Percentiles rank a stretch among this genome's conserved stretches.
phyloP scores from a whole-genome alignment of 768 basidiomycete genomes.

The Phanerochaete sordida region DNA sequence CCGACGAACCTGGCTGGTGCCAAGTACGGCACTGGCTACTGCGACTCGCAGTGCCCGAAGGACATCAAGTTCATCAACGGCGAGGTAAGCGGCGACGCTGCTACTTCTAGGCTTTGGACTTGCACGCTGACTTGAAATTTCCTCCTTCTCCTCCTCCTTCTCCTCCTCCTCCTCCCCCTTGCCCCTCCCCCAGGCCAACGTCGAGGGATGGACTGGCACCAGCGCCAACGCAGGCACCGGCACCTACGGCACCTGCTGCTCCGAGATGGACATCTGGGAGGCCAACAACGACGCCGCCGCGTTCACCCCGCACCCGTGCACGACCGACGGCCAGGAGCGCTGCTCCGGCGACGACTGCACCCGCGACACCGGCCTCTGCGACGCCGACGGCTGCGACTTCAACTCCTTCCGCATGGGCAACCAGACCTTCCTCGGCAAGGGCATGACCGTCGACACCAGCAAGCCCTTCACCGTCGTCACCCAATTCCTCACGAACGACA shows the following conservation, averaged over 20 bases:
- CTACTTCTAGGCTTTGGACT: background rate
- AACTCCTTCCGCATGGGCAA: slow-evolving; percentile 44
- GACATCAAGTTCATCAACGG: slow-evolving; percentile 56
- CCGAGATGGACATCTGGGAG: slow-evolving; percentile 56
- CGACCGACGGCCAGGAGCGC: slow-evolving; percentile 30
- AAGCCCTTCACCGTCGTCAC: slow-evolving; percentile 24
- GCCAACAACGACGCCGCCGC: slow-evolving; percentile 51
- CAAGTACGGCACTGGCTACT: slow-evolving; percentile 47
- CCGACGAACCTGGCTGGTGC: slow-evolving; percentile 51
- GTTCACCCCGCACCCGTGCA: slow-evolving; percentile 50
- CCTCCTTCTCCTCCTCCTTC: too few species aligned
- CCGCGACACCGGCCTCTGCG: slow-evolving; percentile 39
- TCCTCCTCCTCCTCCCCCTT: background rate
- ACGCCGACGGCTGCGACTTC: slow-evolving; percentile 56
- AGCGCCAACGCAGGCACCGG: slow-evolving; percentile 43
- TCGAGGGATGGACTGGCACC: slow-evolving; percentile 36
- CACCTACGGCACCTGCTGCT: slow-evolving; percentile 46
- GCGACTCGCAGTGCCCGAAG: slow-evolving; percentile 53
- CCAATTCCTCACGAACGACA: slow-evolving; percentile 47
- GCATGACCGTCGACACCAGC: slow-evolving; percentile 45
- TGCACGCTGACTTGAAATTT: background rate
- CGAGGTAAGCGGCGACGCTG: slow-evolving; percentile 31
- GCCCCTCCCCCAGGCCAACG: slow-evolving; percentile 41
- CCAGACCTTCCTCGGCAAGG: slow-evolving; percentile 36
- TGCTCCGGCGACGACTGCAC: slow-evolving; percentile 40